Conservation (phyloP, 2,329 filamentous ascomycete species). For the Colletotrichum sansevieriae region DNA sequence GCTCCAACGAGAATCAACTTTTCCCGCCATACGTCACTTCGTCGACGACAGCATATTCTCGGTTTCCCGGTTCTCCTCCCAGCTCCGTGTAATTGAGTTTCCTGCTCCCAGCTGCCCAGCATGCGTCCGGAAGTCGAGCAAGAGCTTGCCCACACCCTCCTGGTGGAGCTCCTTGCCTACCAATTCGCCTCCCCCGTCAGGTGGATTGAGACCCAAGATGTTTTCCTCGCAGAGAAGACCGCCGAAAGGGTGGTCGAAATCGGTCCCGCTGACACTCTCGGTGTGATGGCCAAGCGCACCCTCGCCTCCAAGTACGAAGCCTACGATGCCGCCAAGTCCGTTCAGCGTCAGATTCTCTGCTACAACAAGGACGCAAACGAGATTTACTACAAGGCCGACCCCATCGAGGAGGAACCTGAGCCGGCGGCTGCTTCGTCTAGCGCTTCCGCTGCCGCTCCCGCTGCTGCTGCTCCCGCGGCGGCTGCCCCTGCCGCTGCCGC, state of each 20-base stretch:
- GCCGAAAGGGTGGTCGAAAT: constrained; percentile 98
- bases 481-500: constrained; percentile 69
- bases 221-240: constrained; percentile 94
- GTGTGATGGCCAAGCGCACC: constrained; percentile 97
- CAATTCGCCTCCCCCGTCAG: constrained; percentile 98
- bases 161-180: constrained; percentile 98
- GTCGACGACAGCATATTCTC: constrained; percentile 39
- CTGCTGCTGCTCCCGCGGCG: constrained; percentile 65
- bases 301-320: constrained; percentile 98
- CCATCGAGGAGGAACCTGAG: constrained; percentile 89
- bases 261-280: constrained; percentile 95
- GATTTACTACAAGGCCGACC: constrained; percentile 99
- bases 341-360: constrained; percentile 97
- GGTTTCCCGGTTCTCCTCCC: constrained; percentile 41
- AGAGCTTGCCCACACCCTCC: constrained; percentile 97
- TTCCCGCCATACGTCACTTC: constrained; percentile 16
- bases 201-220: constrained; percentile 99
- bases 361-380: constrained; percentile 99
- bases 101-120: constrained; percentile 53
- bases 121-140: constrained; percentile 99
- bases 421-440: constrained; percentile 64
- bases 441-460: constrained; percentile 63
- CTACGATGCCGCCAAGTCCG: constrained; percentile 95
- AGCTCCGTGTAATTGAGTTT: constrained; percentile 39
- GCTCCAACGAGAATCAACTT: constrained; percentile 21